A percentile compares a stretch with the other conserved stretches of the same genome.
phyloP scores from a whole-genome alignment of 805 yeast genomes.

The Yamadazyma olivae region DNA sequence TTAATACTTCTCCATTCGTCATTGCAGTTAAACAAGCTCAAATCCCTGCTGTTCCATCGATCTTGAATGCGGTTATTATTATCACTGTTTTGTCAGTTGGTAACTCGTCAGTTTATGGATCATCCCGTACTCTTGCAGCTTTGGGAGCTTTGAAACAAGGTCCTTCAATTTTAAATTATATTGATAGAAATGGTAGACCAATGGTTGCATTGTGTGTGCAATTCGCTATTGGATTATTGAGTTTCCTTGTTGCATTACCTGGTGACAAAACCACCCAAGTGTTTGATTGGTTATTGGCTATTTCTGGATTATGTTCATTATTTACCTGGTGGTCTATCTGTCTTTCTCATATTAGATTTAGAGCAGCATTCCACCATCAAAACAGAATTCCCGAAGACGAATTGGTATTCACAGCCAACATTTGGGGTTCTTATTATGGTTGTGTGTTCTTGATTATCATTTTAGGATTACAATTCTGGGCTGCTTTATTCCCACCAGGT shows the following conservation, averaged over 20 bases:
- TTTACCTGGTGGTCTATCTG: constrained; percentile 30
- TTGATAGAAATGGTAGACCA: constrained; percentile 30
- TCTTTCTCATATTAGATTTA: constrained; percentile 28
- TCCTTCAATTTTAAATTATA: constrained; percentile 24
- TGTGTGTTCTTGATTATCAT: constrained; percentile 23
- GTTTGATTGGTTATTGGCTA: constrained; percentile 28
- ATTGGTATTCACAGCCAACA: constrained; percentile 25
- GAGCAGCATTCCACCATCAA: constrained; percentile 20
- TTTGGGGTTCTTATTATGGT: constrained; percentile 33
- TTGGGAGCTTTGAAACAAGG: constrained; percentile 30
- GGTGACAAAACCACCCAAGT: constrained; percentile 28
- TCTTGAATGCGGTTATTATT: constrained; percentile 31
- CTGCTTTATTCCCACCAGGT: constrained; percentile 35
- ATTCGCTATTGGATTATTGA: constrained; percentile 23
- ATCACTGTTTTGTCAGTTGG: constrained; percentile 33
- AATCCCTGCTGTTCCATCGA: constrained; percentile 28
- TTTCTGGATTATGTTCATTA: constrained; percentile 27
- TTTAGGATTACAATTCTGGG: constrained; percentile 36
- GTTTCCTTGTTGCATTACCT: constrained; percentile 26
- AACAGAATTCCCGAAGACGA: constrained; percentile 26
- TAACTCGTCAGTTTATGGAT: constrained; percentile 34
- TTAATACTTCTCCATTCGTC: constrained; percentile 36
- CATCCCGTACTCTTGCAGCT: constrained; percentile 30
- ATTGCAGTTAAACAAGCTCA: constrained; percentile 32
- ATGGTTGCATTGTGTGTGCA: constrained; percentile 24